Base-by-base conservation (phyloP, 192 early-diverging fungal genomes). In the Mortierella alpina region DNA sequence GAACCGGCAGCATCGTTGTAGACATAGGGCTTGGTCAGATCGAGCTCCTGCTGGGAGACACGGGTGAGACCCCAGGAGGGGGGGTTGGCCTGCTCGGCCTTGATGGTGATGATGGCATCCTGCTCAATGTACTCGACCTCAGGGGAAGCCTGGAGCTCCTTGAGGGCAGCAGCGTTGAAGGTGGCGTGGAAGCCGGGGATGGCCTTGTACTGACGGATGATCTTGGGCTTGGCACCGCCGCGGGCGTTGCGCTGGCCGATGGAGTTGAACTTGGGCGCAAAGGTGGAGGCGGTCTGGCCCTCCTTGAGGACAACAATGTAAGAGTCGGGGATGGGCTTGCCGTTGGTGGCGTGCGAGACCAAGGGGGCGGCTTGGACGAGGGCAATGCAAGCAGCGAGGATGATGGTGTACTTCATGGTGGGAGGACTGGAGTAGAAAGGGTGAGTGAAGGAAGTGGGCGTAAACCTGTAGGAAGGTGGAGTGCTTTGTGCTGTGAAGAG, bases 51-150 rank as follows among this genome's bases (percentile, higher is more conserved):
- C 60, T 86, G 67, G 60, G 59, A 69, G 15, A 88, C 76, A 55
- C 87, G 81, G 51, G 83, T 67, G 13, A 91, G 61, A 52, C 90
- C 90, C 88, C 88, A 91, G 20, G 84, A 71, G 15, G 81, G 85
- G n/a, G 82, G 66, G 45, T 7, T 42, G 48, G 48, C 4, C 59
- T 79, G 72, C 18, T 18, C 11, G 39, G 59, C 70, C 20, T 41
- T 11, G 54, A 72, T 63, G 23, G 49, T 57, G 61, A 79, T 23
- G 51, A 72, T 66, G 45, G 63, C 59, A 41, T 79, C 76, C 46
- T 79, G 67, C 62, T 79, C 76, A n/a, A 79, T 51, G 22, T 72
- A 77, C 5, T 40, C 71, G 8, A 77, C 68, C 52, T 79, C 68
- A 4, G 59, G 53, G 3, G 52, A 22, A 14, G 69, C 63, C 31